Conservation (phyloP, 2,329 filamentous ascomycete genomes). For the Aschersonia sp. region DNA sequence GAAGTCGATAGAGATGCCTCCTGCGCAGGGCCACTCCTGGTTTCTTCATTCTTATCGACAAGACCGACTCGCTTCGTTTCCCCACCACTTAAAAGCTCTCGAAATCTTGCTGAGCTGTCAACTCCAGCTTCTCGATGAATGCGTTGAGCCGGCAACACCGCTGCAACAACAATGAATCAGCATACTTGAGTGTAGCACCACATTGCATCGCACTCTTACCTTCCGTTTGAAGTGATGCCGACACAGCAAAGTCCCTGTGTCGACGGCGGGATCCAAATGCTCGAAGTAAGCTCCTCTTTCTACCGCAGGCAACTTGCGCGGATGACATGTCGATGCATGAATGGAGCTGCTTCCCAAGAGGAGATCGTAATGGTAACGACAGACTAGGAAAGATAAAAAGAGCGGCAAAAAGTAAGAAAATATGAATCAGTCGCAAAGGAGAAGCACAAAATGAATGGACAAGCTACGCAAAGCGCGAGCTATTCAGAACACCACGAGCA, state of each 20-base stretch:
- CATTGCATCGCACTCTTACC: conserved; percentile 5
- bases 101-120: neutral
- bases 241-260: conserved; percentile 8
- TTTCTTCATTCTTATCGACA: neutral
- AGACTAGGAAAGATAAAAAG: conserved; percentile 2
- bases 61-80: neutral
- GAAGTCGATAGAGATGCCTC: neutral
- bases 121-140: neutral
- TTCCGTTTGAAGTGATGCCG: conserved; percentile 5
- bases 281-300: conserved; percentile 14
- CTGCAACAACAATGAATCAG: neutral
- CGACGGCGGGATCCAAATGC: conserved; percentile 12
- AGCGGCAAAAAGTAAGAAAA: conserved; percentile 2
- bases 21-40: neutral
- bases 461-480: conserved; percentile 1
- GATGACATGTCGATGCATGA: conserved; percentile 10
- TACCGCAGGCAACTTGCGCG: conserved; percentile 13
- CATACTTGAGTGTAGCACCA: neutral
- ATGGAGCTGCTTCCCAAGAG: neutral
- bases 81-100: neutral
- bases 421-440: neutral
- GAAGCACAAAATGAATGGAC: conserved; percentile 2
- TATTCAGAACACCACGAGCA: neutral
- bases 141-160: neutral
- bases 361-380: conserved; percentile 1